Percentiles rank a stretch among this genome's conserved stretches.
These are phyloP conservation scores for Fusarium vanettenii DNA, from an alignment of 2,329 filamentous ascomycete species.

Conservation along the genomic window DNA sequence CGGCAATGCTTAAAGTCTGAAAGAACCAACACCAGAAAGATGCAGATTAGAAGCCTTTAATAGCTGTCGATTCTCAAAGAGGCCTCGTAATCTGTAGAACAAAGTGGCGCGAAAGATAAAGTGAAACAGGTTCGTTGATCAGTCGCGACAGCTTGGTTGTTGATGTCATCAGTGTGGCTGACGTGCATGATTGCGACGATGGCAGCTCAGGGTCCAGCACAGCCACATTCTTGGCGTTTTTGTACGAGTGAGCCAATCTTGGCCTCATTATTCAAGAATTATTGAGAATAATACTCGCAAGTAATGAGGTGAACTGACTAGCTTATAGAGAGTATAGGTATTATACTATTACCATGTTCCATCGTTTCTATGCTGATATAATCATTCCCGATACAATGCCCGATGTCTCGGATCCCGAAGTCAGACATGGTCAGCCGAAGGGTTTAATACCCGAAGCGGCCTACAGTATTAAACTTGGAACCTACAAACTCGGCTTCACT, in stretches of 20 bases:
- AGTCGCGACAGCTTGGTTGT: conserved; percentile 24
- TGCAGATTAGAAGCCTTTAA: conserved; percentile 21
- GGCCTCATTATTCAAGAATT: background rate
- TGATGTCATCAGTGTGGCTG: conserved; percentile 44
- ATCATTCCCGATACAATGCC: background rate
- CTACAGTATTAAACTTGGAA: conserved; percentile 2
- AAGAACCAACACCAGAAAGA: background rate
- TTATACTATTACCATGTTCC: background rate
- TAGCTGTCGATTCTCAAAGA: conserved; percentile 17
- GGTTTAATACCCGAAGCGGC: conserved; percentile 26
- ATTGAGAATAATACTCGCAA: conserved; percentile 16
- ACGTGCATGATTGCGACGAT: conserved; percentile 20
- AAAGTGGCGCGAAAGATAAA: conserved; percentile 26
- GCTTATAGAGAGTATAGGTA: no score
- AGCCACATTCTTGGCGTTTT: conserved; percentile 25
- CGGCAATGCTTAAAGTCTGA: background rate
- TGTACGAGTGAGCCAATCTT: conserved; percentile 5
- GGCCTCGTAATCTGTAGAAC: conserved; percentile 35
- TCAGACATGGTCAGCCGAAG: background rate
- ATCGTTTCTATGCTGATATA: background rate
- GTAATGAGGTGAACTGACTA: background rate
- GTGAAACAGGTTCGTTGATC: conserved; percentile 34
- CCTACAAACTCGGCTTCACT: conserved; percentile 1
- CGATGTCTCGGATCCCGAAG: conserved; percentile 26
- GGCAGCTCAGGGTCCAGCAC: conserved; percentile 26